These are phyloP conservation scores for Cladobotryum mycophilum DNA, from an alignment of 2,329 filamentous ascomycete genomes.

Conservation along the genomic window DNA sequence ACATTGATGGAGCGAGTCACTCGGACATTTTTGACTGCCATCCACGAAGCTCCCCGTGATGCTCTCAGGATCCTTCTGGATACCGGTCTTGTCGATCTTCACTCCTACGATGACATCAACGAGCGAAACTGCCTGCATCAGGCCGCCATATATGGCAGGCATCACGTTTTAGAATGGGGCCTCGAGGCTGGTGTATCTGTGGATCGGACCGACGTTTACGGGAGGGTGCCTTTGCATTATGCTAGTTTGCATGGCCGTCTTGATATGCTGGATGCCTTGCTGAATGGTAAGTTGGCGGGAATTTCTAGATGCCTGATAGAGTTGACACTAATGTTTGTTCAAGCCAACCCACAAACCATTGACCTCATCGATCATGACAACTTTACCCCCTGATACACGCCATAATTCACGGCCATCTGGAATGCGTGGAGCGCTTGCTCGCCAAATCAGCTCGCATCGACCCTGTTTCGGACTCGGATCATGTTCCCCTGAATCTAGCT, in stretches of 20 bases:
- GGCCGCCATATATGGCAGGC: slow-evolving; percentile 87
- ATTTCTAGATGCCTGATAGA: no score
- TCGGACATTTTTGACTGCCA: slow-evolving; percentile 81
- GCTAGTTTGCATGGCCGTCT: slow-evolving; percentile 90
- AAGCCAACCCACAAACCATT: slow-evolving; percentile 66
- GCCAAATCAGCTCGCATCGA: slow-evolving; percentile 76
- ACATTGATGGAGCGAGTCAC: slow-evolving; percentile 70
- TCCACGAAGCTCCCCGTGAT: slow-evolving; percentile 74
- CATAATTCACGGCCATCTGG: slow-evolving; percentile 79
- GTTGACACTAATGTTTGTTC: slow-evolving; percentile 10
- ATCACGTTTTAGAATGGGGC: slow-evolving; percentile 69
- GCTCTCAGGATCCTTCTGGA: slow-evolving; percentile 71
- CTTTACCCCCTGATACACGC: slow-evolving; percentile 91
- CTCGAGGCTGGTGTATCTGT: slow-evolving; percentile 71
- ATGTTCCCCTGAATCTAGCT: slow-evolving; percentile 88
- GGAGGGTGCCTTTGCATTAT: slow-evolving; percentile 88
- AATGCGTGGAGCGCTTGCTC: slow-evolving; percentile 74
- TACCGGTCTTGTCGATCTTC: slow-evolving; percentile 79
- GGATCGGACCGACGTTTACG: slow-evolving; percentile 83
- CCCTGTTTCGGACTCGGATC: slow-evolving; percentile 77
- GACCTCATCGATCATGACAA: slow-evolving; percentile 93
- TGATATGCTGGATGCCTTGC: slow-evolving; percentile 70
- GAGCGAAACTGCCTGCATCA: slow-evolving; percentile 95
- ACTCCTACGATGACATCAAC: slow-evolving; percentile 95
- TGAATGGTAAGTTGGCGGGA: slow-evolving; percentile 46